Evolutionary conservation across 1,284 basidiomycete genomes (phyloP).

Genomic region (Singerocomus inundabilis): DNA sequence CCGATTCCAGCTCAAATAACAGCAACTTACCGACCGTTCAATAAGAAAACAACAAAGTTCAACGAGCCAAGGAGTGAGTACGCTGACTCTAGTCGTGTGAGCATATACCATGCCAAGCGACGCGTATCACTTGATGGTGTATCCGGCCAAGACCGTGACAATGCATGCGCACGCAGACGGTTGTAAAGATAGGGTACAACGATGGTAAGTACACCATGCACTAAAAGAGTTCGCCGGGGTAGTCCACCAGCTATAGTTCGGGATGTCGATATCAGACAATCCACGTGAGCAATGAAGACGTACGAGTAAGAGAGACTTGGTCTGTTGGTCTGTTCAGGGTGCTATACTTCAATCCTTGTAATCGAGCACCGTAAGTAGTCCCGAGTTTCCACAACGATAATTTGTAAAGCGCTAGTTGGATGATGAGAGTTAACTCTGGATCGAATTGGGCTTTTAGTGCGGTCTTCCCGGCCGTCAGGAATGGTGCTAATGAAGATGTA

Average conservation of each 20-base stretch:
- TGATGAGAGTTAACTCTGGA: slow-evolving; percentile 77
- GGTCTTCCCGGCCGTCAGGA: slow-evolving; percentile 41
- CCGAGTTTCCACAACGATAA: slow-evolving; percentile 80
- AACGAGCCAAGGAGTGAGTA: slow-evolving; percentile 61
- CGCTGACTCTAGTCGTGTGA: slow-evolving; percentile 68
- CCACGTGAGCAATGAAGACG: slow-evolving; percentile 7
- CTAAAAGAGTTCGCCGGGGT: slow-evolving; percentile 55
- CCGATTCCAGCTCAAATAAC: background rate
- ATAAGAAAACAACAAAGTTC: slow-evolving; percentile 84
- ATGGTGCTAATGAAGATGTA: slow-evolving; percentile 1
- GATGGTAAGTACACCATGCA: slow-evolving; percentile 76
- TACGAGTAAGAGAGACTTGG: slow-evolving; percentile 19
- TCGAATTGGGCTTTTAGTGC: slow-evolving; percentile 68
- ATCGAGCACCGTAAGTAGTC: slow-evolving; percentile 86
- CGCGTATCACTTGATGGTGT: slow-evolving; percentile 75
- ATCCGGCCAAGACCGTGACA: slow-evolving; percentile 89
- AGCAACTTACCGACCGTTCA: slow-evolving; percentile 73
- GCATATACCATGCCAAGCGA: slow-evolving; percentile 72
- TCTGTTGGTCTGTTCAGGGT: slow-evolving; percentile 36
- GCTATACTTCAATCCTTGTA: slow-evolving; percentile 81
- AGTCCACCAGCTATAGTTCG: slow-evolving; percentile 55
- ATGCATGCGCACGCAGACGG: slow-evolving; percentile 71
- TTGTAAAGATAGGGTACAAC: slow-evolving; percentile 77
- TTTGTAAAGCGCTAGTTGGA: slow-evolving; percentile 81
- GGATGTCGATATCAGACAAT: slow-evolving; percentile 13